These are phyloP conservation scores for Solanum bulbocastanum DNA, from an alignment of 257 asterid genomes.

Conservation along the genomic window DNA sequence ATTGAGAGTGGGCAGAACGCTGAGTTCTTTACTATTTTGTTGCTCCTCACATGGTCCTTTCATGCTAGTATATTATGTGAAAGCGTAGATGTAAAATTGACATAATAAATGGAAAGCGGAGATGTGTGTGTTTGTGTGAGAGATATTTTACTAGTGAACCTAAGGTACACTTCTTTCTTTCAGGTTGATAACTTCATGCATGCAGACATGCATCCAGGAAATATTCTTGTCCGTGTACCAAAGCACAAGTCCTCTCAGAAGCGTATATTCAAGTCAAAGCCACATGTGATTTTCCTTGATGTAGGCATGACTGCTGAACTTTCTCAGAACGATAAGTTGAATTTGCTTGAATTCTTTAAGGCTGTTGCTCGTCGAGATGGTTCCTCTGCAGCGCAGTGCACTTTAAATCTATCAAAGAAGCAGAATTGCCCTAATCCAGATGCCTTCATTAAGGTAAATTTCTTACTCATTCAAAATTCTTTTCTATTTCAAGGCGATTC, in stretches of 20 bases:
- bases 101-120: neutral
- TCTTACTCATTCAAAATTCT: neutral
- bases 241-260: conserved; percentile 41
- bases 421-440: conserved; percentile 77
- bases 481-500: neutral
- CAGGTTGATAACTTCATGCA: conserved; percentile 85
- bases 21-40: neutral
- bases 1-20: neutral
- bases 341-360: conserved; percentile 57
- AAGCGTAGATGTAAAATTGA: neutral
- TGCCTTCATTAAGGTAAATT: conserved; percentile 56
- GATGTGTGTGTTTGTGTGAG: neutral
- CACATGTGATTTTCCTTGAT: conserved; percentile 65
- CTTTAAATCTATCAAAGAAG: conserved; percentile 49
- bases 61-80: neutral
- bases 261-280: conserved; percentile 50
- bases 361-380: conserved; percentile 83
- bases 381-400: conserved; percentile 49
- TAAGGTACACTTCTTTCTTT: neutral
- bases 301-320: conserved; percentile 94
- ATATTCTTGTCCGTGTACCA: conserved; percentile 63
- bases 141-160: neutral
- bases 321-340: conserved; percentile 41
- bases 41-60: neutral
- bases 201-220: conserved; percentile 91